Conservation (phyloP, 352 stramenopile species). For the Pythium dissotocum region DNA sequence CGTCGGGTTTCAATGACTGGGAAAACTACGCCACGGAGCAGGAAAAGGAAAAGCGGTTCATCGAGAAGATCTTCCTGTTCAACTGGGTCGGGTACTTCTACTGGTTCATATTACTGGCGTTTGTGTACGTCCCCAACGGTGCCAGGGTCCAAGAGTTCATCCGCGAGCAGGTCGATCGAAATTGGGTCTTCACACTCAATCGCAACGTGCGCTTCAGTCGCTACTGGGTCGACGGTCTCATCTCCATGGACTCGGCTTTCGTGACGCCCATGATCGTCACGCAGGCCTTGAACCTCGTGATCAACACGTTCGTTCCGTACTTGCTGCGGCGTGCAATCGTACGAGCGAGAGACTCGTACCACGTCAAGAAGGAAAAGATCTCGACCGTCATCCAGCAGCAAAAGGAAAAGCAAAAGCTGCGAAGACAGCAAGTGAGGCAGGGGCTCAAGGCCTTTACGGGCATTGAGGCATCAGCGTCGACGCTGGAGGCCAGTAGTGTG, state of each 20-base stretch:
- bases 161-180: constrained; percentile 40
- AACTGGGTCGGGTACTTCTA: constrained; percentile 79
- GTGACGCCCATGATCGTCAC: constrained; percentile 74
- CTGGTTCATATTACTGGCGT: constrained; percentile 66
- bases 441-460: not conserved
- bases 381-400: constrained; percentile 23
- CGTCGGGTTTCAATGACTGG: constrained; percentile 55
- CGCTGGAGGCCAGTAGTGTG: not conserved
- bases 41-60: constrained; percentile 48
- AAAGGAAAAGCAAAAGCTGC: constrained; percentile 1
- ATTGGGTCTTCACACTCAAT: constrained; percentile 41
- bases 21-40: constrained; percentile 65
- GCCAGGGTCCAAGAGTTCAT: constrained; percentile 46
- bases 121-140: constrained; percentile 65
- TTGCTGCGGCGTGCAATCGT: constrained; percentile 51
- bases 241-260: constrained; percentile 64
- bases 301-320: constrained; percentile 68
- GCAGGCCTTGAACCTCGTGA: constrained; percentile 63
- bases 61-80: constrained; percentile 72
- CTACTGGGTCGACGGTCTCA: constrained; percentile 60
- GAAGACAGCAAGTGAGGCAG: not conserved
- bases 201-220: constrained; percentile 47
- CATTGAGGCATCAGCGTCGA: constrained; percentile 9
- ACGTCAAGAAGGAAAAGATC: constrained; percentile 52
- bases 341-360: constrained; percentile 49